A percentile compares a stretch with the other conserved stretches of the same genome.
Evolutionary conservation across 768 basidiomycete genomes (phyloP).

Genomic region (Pisolithus marmoratus): DNA sequence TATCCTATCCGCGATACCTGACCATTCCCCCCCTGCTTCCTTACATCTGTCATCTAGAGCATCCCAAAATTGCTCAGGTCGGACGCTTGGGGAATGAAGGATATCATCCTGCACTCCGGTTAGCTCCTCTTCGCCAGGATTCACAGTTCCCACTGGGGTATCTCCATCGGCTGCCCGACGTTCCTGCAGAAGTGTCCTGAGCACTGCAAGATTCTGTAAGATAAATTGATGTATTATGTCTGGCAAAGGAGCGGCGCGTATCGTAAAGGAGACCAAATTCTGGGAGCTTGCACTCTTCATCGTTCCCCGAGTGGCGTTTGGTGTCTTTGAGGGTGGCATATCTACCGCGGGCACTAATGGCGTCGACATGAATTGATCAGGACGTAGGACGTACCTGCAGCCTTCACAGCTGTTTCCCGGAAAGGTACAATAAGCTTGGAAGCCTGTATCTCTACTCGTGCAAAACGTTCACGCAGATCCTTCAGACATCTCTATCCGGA

Average conservation of each 20-base stretch:
- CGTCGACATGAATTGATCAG: not conserved
- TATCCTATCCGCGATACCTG: conserved; percentile 56
- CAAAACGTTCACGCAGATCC: conserved; percentile 94
- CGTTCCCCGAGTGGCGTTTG: conserved; percentile 69
- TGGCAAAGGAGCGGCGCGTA: conserved; percentile 82
- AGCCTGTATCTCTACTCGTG: conserved; percentile 85
- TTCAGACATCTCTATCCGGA: conserved; percentile 78
- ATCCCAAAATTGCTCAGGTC: conserved; percentile 77
- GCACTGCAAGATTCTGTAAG: conserved; percentile 56
- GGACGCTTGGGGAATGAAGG: conserved; percentile 56
- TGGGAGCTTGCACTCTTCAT: conserved; percentile 64
- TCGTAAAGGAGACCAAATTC: conserved; percentile 70
- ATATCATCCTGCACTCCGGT: conserved; percentile 52
- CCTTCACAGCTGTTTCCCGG: conserved; percentile 88
- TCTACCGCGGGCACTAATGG: conserved; percentile 41
- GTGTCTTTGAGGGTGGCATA: conserved; percentile 79
- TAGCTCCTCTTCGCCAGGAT: conserved; percentile 30
- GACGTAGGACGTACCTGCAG: conserved; percentile 44
- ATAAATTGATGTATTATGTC: conserved; percentile 68
- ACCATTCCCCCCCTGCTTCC: conserved; percentile 76
- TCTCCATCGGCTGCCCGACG: conserved; percentile 35
- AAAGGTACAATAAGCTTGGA: conserved; percentile 98
- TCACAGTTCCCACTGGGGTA: not conserved
- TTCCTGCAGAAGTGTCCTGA: conserved; percentile 57
- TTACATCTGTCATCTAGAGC: conserved; percentile 57